phyloP scores from a whole-genome alignment of 768 basidiomycete species.

The Cubamyces sp. region DNA sequence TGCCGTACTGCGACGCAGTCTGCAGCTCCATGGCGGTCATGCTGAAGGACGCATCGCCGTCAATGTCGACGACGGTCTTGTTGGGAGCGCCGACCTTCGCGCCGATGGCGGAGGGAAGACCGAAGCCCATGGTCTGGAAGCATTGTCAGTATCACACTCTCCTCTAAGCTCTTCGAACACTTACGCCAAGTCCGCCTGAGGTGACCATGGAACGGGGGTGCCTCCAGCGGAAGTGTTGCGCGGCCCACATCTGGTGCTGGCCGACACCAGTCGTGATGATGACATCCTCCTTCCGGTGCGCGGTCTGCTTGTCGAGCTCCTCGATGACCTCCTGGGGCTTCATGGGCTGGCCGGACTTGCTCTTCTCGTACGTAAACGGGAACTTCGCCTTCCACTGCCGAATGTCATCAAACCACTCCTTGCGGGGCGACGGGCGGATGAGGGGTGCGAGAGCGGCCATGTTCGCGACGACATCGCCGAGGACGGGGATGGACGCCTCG shows the following conservation, averaged over 20 bases:
- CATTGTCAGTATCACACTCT: constrained; percentile 8
- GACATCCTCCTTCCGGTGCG: constrained; percentile 81
- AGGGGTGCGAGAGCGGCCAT: constrained; percentile 81
- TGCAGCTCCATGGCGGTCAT: constrained; percentile 99
- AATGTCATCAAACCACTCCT: constrained; percentile 85
- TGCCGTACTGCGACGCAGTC: constrained; percentile 88
- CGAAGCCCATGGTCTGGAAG: constrained; percentile 94
- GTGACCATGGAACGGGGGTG: constrained; percentile 88
- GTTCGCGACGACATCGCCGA: constrained; percentile 91
- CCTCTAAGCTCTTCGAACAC: constrained; percentile 37
- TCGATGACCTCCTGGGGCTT: constrained; percentile 98
- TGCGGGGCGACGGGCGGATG: constrained; percentile 65
- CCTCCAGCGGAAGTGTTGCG: constrained; percentile 91
- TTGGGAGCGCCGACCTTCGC: constrained; percentile 95
- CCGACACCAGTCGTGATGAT: constrained; percentile 94
- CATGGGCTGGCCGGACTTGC: constrained; percentile 63
- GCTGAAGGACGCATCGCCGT: constrained; percentile 97
- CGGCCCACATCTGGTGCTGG: constrained; percentile 99
- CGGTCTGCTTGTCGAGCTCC: constrained; percentile 84
- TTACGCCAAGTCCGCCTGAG: constrained; percentile 90
- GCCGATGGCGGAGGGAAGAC: constrained; percentile 91
- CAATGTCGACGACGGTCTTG: constrained; percentile 94
- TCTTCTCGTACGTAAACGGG: constrained; percentile 87
- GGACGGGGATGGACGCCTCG: constrained; percentile 89
- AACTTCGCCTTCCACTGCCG: constrained; percentile 82